These are phyloP conservation scores for Xerocomus spinulosus DNA, from an alignment of 768 basidiomycete genomes.

Conservation along the genomic window DNA sequence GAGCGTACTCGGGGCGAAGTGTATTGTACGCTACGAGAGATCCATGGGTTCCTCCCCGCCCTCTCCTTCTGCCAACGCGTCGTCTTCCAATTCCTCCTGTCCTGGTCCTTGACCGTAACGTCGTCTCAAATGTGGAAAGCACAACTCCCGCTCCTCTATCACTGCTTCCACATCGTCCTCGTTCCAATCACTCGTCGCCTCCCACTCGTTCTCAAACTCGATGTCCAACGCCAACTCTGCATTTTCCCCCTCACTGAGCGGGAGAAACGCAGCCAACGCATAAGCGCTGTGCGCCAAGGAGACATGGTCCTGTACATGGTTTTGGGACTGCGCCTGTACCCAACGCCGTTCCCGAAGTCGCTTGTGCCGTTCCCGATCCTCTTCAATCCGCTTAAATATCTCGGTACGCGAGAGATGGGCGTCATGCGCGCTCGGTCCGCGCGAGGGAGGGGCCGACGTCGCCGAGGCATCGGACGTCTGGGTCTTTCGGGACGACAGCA, in stretches of 20 bases:
- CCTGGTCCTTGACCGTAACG: not conserved
- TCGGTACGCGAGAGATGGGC: slow-evolving; percentile 54
- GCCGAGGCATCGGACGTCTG: slow-evolving; percentile 13
- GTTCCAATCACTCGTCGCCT: slow-evolving; percentile 87
- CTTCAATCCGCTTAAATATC: slow-evolving; percentile 82
- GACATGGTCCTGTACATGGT: not conserved
- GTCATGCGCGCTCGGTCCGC: slow-evolving; percentile 3
- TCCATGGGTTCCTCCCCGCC: slow-evolving; percentile 41
- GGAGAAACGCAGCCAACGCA: slow-evolving; percentile 23
- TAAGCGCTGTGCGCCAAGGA: slow-evolving; percentile 7
- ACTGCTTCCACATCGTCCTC: slow-evolving; percentile 81
- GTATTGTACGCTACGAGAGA: slow-evolving; percentile 28
- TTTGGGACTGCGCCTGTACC: slow-evolving; percentile 73
- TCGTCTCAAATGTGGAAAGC: slow-evolving; percentile 45
- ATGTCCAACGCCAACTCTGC: slow-evolving; percentile 63
- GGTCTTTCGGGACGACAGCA: slow-evolving; percentile 47
- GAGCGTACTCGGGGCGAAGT: no score
- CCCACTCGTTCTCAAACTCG: slow-evolving; percentile 89
- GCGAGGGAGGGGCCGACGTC: slow-evolving; percentile 10
- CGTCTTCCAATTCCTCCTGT: not conserved
- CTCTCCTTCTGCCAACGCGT: slow-evolving; percentile 32
- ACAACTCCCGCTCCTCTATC: slow-evolving; percentile 63
- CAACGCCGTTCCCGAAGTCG: slow-evolving; percentile 85
- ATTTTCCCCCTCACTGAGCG: slow-evolving; percentile 41
- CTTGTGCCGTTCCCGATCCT: slow-evolving; percentile 90